A percentile compares a stretch with the other conserved stretches of the same genome.
These are phyloP conservation scores for Aspergillus unguis DNA, from an alignment of 2,329 filamentous ascomycete species.

Conservation along the genomic window DNA sequence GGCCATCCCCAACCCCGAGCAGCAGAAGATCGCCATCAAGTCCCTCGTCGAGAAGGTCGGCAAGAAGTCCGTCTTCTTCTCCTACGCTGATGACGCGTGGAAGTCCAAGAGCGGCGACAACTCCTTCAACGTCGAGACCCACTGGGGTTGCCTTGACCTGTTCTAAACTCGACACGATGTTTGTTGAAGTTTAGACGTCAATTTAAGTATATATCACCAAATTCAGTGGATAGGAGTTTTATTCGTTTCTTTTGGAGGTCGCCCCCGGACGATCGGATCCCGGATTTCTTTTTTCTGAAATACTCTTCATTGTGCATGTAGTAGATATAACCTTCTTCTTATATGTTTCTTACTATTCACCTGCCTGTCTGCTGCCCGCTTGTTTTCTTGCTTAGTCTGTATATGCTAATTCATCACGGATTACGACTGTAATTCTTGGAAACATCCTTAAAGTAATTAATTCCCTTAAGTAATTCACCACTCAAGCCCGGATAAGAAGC, in stretches of 20 bases:
- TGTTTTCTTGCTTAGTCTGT: conserved; percentile 16
- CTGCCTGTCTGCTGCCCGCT: conserved; percentile 7
- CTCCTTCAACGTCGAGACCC: conserved; percentile 69
- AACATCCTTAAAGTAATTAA: no score
- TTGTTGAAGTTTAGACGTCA: conserved; percentile 7
- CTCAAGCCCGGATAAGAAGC: no score
- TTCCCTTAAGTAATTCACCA: no score
- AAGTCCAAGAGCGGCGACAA: conserved; percentile 59
- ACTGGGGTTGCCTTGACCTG: conserved; percentile 66
- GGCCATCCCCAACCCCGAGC: conserved; percentile 69
- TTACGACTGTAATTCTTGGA: neutral
- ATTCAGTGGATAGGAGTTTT: conserved; percentile 5
- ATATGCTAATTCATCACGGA: conserved; percentile 20
- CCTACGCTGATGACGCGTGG: conserved; percentile 75
- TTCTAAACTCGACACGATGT: conserved; percentile 37
- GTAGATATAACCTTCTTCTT: conserved; percentile 13
- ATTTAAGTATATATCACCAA: conserved; percentile 8
- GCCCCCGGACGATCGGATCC: neutral
- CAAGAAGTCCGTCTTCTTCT: conserved; percentile 74
- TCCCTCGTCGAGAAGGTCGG: conserved; percentile 66
- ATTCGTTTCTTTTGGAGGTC: conserved; percentile 9
- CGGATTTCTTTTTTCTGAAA: neutral
- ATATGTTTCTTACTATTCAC: conserved; percentile 24
- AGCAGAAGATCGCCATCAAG: conserved; percentile 71
- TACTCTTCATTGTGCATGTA: conserved; percentile 4